Evolutionary conservation across 2,329 filamentous ascomycete species (phyloP), one percentile per base, ranked within the genome.

Genomic region (Fusarium tjaetaba): DNA sequence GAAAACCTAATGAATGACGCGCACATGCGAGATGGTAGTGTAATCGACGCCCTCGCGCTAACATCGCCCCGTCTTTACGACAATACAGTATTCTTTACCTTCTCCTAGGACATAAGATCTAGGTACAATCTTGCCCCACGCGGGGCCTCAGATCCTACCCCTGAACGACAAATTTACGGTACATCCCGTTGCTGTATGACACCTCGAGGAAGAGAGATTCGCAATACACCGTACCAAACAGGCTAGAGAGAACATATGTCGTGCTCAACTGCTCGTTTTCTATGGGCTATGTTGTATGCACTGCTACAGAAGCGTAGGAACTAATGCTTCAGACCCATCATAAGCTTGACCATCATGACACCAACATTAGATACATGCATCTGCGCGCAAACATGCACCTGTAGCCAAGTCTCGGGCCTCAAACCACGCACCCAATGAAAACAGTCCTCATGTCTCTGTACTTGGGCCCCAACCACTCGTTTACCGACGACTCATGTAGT

Each of bases 21-120:
- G 72, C 72, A 74, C 72, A 75, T 75, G 64, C 65, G 26, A 70
- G 42, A 57, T 70, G 48, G 60, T 70, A 60, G 72, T 59, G 72
- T 74, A 75, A 74, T 75, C 28, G 72, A 74, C 26, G 26, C 20
- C 34, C 11, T 36, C 34, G 7, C 26, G 22, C 46, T 61, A 53
- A 61, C 11, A n/a, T 61, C 56, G 26, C 45, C 28, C 60, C 43
- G 39, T 70, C 52, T 70, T 65, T 65, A 65, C 65, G 59, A 70
- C 41, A 70, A 70, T 70, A 69, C 65, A 69, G 51, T 70, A 42
- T 13, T 4, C 11, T n/a, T 22, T 13, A 7, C 20, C 7, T 24
- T 11, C 18, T 22, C 51, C 51, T 28, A 9, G 13, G n/a, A 38
- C 15, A 13, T n/a, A 7, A 24, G 70, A 73, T 74, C 57, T 72